Evolutionary conservation across 2,329 filamentous ascomycete species (phyloP).

Genomic region (Epichloe coenophiala): DNA sequence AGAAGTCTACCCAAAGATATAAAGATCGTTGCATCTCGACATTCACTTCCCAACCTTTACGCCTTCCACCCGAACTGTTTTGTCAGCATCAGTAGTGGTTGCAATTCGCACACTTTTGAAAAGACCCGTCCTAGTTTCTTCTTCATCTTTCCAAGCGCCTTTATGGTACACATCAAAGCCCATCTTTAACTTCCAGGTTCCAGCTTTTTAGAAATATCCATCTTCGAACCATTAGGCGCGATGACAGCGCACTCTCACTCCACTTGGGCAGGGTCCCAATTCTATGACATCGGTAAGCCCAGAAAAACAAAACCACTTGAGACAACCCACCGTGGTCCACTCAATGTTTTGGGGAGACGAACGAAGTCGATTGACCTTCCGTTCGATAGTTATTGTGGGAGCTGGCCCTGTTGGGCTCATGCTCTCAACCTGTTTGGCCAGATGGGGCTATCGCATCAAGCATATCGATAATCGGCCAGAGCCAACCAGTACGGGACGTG

Average conservation of each 20-base stretch:
- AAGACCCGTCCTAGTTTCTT: background rate
- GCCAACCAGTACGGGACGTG: slow-evolving; percentile 72
- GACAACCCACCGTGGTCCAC: background rate
- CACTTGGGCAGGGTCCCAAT: background rate
- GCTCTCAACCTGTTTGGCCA: slow-evolving; percentile 72
- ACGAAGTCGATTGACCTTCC: background rate
- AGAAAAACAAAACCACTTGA: background rate
- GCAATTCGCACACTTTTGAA: background rate
- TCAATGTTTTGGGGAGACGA: background rate
- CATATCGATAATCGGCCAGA: slow-evolving; percentile 85
- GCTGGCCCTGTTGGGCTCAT: slow-evolving; percentile 82
- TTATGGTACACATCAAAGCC: background rate
- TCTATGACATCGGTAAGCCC: slow-evolving; percentile 32
- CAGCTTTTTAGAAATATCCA: background rate
- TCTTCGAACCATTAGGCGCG: background rate
- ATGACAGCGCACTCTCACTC: background rate
- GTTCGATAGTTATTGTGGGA: slow-evolving; percentile 60
- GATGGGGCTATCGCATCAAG: slow-evolving; percentile 92
- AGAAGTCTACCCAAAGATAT: background rate
- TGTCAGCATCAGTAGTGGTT: background rate
- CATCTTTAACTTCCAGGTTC: background rate
- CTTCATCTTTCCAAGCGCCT: background rate
- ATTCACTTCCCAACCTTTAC: background rate
- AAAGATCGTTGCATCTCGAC: background rate
- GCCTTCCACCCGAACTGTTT: background rate